phyloP scores from a whole-genome alignment of 345 rosid genomes.

The Geranium brycei region DNA sequence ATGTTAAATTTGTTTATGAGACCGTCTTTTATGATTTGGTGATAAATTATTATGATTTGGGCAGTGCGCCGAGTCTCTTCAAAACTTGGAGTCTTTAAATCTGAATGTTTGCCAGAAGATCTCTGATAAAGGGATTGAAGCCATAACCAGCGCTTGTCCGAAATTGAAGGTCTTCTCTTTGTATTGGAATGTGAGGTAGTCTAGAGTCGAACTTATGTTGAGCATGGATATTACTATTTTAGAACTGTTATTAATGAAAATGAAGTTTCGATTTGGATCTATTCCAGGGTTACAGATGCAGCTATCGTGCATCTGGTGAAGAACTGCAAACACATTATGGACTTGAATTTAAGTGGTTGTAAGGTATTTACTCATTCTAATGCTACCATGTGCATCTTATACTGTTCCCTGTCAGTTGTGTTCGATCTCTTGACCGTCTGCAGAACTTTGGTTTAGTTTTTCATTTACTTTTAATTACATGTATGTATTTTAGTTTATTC shows the following conservation, averaged over 20 bases:
- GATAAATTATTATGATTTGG: constrained; percentile 9
- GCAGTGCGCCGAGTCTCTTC: constrained; percentile 46
- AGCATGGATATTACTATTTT: background rate
- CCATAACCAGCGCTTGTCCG: constrained; percentile 46
- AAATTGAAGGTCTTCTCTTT: constrained; percentile 62
- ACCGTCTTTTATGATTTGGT: background rate
- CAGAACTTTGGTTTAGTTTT: background rate
- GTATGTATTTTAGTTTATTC: too few species aligned
- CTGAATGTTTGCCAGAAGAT: constrained; percentile 93
- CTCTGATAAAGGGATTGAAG: constrained; percentile 70
- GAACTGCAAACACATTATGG: constrained; percentile 46
- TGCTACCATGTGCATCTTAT: constrained; percentile 1
- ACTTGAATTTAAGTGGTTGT: constrained; percentile 87
- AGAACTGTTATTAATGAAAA: background rate
- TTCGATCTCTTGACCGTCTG: background rate
- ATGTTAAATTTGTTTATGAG: too few species aligned
- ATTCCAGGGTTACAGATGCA: constrained; percentile 53
- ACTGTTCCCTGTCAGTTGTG: background rate
- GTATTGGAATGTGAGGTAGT: constrained; percentile 90
- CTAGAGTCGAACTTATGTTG: too few species aligned
- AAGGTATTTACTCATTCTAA: constrained; percentile 38
- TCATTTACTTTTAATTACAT: too few species aligned
- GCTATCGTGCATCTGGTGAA: constrained; percentile 52
- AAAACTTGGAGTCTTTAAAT: constrained; percentile 56
- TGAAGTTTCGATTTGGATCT: too few species aligned